These are phyloP conservation scores for Amaranthus cruentus DNA, from an alignment of 148 eudicot species.

Conservation along the genomic window DNA sequence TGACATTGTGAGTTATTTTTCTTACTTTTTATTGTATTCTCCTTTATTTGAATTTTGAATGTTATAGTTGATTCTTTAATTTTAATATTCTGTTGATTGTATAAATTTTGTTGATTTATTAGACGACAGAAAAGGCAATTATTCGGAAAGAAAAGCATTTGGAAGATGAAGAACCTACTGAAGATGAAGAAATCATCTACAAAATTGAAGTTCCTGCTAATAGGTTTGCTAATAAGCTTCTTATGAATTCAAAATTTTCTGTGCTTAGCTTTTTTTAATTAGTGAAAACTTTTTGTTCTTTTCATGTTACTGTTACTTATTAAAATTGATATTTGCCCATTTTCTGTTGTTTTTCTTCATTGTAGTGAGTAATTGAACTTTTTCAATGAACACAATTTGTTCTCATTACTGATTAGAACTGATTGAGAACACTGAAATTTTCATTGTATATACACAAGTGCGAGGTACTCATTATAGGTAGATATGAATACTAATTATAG, in stretches of 20 bases:
- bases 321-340: too few species aligned
- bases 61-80: not conserved
- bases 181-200: slow-evolving; percentile 80
- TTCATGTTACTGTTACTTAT: too few species aligned
- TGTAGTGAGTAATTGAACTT: too few species aligned
- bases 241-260: not conserved
- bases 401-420: too few species aligned
- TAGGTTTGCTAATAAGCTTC: slow-evolving; percentile 41
- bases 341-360: too few species aligned
- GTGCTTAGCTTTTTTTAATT: too few species aligned
- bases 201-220: slow-evolving; percentile 95
- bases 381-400: too few species aligned
- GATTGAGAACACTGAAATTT: too few species aligned
- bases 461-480: too few species aligned
- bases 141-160: slow-evolving; percentile 85
- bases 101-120: not conserved
- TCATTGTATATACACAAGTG: too few species aligned
- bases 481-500: too few species aligned
- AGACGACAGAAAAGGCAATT: slow-evolving; percentile 95
- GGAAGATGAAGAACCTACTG: slow-evolving; percentile 48
- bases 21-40: not conserved
- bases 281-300: too few species aligned
- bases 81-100: not conserved
- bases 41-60: not conserved
- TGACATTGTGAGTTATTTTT: slow-evolving; percentile 56